Percentiles rank a stretch among this genome's conserved stretches.
phyloP scores from a whole-genome alignment of 2,329 filamentous ascomycete genomes.

The Fusarium sp. region DNA sequence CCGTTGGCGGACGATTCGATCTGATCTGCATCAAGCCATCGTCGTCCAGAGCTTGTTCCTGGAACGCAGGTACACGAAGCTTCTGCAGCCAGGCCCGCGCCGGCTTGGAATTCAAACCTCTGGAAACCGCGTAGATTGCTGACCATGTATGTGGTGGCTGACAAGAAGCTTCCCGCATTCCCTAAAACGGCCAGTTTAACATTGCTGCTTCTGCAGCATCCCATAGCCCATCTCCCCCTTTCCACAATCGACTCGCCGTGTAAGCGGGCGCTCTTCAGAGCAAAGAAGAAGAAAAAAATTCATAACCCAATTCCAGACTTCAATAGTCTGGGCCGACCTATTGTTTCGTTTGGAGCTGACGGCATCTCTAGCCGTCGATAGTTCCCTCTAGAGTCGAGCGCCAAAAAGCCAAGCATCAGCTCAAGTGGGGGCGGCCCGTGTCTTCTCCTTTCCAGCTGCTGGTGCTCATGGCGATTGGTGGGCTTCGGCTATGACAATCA shows the following conservation, averaged over 20 bases:
- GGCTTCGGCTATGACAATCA: not conserved
- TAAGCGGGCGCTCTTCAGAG: not conserved
- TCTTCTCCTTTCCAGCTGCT: constrained; percentile 10
- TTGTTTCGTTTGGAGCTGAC: constrained; percentile 35
- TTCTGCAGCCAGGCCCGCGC: constrained; percentile 9
- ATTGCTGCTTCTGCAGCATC: constrained; percentile 2
- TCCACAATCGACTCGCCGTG: not conserved
- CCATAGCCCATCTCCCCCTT: not conserved
- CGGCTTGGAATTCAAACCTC: constrained; percentile 18
- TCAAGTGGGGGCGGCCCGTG: constrained; percentile 5
- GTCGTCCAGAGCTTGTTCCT: constrained; percentile 4
- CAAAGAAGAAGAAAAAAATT: not conserved
- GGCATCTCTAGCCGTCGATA: constrained; percentile 28
- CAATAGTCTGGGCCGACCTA: constrained; percentile 30
- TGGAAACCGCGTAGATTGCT: constrained; percentile 17
- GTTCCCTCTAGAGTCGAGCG: constrained; percentile 13
- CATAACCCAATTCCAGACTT: constrained; percentile 24
- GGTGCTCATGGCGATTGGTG: not conserved
- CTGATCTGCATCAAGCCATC: not conserved
- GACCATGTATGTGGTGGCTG: constrained; percentile 14
- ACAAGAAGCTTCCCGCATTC: not conserved
- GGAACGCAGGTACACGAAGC: constrained; percentile 25
- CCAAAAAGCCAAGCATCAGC: constrained; percentile 7
- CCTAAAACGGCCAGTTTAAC: constrained; percentile 15
- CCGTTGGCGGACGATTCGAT: not conserved